Conservation (phyloP, 169 alveolate species). For the Plasmodium cynomolgi region DNA sequence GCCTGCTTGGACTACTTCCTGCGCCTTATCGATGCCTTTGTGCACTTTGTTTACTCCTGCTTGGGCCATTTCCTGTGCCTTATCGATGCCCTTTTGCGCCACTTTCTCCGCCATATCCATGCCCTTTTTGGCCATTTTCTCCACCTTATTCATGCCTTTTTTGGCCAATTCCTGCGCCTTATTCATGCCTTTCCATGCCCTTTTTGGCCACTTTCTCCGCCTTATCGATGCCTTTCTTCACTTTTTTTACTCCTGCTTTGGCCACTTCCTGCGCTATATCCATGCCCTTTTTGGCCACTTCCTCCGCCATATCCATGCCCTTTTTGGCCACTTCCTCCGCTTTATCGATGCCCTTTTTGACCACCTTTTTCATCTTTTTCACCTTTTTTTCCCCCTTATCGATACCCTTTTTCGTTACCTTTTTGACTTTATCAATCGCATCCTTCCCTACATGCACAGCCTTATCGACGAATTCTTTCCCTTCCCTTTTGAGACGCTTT, state of each 20-base stretch:
- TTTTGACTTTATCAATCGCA: not conserved
- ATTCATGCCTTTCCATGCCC: too few species aligned
- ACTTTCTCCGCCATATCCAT: not conserved
- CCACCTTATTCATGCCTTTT: not conserved
- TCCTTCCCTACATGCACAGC: not conserved
- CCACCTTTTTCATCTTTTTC: not conserved
- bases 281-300: too few species aligned
- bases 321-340: not conserved
- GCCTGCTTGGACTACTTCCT: not conserved
- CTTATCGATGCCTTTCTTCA: not conserved
- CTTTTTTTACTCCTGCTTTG: not conserved
- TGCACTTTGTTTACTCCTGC: not conserved
- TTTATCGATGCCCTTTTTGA: not conserved
- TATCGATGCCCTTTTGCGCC: not conserved
- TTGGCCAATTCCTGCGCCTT: too few species aligned
- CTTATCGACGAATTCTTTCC: slow-evolving; percentile 1
- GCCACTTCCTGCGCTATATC: too few species aligned
- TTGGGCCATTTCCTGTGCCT: not conserved
- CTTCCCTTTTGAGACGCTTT: not conserved
- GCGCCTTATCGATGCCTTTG: not conserved
- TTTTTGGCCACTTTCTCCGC: not conserved
- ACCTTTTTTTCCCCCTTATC: not conserved
- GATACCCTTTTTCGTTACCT: not conserved
- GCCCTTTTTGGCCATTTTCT: not conserved
- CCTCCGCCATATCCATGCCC: too few species aligned